phyloP scores from a whole-genome alignment of 208 protist species.

The Sergeia podlipaevii region DNA sequence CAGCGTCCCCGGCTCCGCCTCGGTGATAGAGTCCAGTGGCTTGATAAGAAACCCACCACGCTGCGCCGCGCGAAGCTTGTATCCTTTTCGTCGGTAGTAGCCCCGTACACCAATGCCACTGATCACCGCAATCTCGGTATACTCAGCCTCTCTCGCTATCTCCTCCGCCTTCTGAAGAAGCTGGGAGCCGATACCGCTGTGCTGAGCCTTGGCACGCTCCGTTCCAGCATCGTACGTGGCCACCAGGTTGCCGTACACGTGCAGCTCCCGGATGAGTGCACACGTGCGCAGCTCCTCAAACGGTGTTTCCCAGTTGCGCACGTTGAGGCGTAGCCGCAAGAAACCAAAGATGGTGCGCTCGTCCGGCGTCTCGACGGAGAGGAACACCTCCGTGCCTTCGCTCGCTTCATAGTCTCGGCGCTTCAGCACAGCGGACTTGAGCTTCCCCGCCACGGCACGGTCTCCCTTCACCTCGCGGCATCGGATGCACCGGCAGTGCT shows the following conservation, averaged over 20 bases:
- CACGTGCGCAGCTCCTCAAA: constrained; percentile 91
- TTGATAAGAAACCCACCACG: constrained; percentile 73
- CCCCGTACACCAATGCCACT: constrained; percentile 96
- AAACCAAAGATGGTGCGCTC: constrained; percentile 76
- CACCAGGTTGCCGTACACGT: constrained; percentile 93
- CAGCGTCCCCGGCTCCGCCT: background rate
- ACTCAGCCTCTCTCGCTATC: constrained; percentile 92
- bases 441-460: constrained; percentile 27
- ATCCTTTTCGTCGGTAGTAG: constrained; percentile 97
- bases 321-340: constrained; percentile 65
- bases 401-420: constrained; percentile 66
- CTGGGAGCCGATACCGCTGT: constrained; percentile 94
- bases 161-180: constrained; percentile 96
- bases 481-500: constrained; percentile 93
- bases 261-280: constrained; percentile 97
- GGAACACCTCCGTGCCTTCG: constrained; percentile 70
- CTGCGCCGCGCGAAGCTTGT: constrained; percentile 44
- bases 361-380: constrained; percentile 76
- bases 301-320: constrained; percentile 85
- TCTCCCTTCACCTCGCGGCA: constrained; percentile 92
- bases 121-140: constrained; percentile 95
- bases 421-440: constrained; percentile 36
- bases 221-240: constrained; percentile 24
- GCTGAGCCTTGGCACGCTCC: constrained; percentile 86
- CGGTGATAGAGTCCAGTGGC: constrained; percentile 9